phyloP scores from a whole-genome alignment of 164 flowering plant genomes.

The Cinnamomum chago region DNA sequence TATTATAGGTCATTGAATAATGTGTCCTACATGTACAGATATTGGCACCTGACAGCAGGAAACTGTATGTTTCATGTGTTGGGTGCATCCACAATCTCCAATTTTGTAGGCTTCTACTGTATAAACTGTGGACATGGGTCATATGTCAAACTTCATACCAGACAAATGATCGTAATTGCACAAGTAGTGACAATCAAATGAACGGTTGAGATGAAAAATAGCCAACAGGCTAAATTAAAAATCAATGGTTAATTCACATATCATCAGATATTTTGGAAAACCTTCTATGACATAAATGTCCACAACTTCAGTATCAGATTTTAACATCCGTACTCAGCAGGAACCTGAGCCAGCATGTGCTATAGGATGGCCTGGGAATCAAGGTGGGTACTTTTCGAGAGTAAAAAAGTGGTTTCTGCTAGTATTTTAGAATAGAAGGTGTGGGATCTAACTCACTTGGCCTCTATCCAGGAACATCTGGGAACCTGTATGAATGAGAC shows the following conservation, averaged over 20 bases:
- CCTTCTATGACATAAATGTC: neutral
- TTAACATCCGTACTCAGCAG: neutral
- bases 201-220: neutral
- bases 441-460: slow-evolving; percentile 18
- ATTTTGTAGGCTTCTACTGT: no score
- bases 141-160: no score
- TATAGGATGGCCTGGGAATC: neutral
- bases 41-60: no score
- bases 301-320: neutral
- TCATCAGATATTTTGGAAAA: neutral
- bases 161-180: neutral
- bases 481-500: slow-evolving; percentile 13
- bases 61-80: no score
- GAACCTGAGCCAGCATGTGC: neutral
- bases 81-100: no score
- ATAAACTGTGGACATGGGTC: no score
- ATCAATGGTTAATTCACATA: neutral
- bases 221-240: neutral
- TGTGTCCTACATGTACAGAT: no score
- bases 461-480: slow-evolving; percentile 15
- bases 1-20: neutral
- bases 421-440: neutral
- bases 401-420: neutral
- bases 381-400: no score
- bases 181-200: neutral